These are phyloP conservation scores for Apophysomyces trapeziformis DNA, from an alignment of 371 early-diverging fungal genomes.

Conservation along the genomic window DNA sequence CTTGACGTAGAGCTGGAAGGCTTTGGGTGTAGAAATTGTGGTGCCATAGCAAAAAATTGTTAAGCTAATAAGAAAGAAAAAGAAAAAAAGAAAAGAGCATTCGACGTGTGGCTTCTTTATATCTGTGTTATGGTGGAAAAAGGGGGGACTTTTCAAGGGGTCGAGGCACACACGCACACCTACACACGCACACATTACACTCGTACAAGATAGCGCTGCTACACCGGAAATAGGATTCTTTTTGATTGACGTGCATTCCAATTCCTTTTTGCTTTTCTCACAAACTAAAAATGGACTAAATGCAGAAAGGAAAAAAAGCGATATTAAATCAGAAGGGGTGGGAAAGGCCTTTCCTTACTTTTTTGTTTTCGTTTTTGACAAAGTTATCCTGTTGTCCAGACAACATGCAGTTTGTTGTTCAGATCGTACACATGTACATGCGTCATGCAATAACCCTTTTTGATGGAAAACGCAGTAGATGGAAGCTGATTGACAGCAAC, in stretches of 20 bases:
- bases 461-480: background rate
- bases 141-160: background rate
- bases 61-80: background rate
- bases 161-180: slow-evolving; percentile 5
- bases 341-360: background rate
- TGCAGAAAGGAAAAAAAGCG: slow-evolving; percentile 3
- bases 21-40: slow-evolving; percentile 7
- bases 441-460: slow-evolving; percentile 6
- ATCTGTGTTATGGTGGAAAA: background rate
- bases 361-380: background rate
- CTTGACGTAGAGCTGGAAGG: slow-evolving; percentile 9
- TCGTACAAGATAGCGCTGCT: too few relatives aligned
- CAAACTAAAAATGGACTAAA: slow-evolving; percentile 4
- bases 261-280: background rate
- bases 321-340: slow-evolving; percentile 10
- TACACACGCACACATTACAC: background rate
- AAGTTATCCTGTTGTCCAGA: background rate
- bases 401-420: slow-evolving; percentile 4
- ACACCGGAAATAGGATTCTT: background rate
- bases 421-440: slow-evolving; percentile 3
- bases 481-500: slow-evolving; percentile 4
- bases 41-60: background rate
- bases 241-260: slow-evolving; percentile 1
- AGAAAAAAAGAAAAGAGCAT: background rate
- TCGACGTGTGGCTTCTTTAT: background rate